Evolutionary conservation across 352 stramenopile genomes (phyloP), one percentile per base, ranked within the genome.

Genomic region (Phytophthora chlamydospora): DNA sequence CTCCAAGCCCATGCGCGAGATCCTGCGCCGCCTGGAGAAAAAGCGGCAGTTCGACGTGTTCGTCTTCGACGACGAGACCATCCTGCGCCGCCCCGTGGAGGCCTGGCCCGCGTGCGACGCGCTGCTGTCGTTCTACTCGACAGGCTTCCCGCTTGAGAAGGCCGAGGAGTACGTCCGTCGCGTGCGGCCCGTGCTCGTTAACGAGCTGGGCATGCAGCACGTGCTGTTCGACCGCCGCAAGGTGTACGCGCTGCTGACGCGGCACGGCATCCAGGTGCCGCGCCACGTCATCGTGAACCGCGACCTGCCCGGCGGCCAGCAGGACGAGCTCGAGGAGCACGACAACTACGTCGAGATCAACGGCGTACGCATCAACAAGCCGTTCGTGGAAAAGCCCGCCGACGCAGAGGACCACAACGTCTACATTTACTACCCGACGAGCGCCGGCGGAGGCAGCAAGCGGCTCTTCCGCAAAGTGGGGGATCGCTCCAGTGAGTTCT

Each of bases 361-460:
- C 68, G 97, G 96, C 29, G 87, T 98, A 32, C 85, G 83, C 42
- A 98, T 99, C 55, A 92, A 99, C 73, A 99, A 99, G 74, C 98
- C 97, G 2, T 99, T 99, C 62, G 98, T 99, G 0, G 98, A 99
- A 76, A 99, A 99, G 77, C 98, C 98, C 0, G 96, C 98, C 1
- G 86, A 99, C 73, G 97, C 97, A 0, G 98, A 99, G 60, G 97
- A 99, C 83, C 98, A 99, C 76, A 99, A 99, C 67, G 97, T 99
- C 60, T 97, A 98, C 71, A 99, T 99, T 67, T 99, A 99, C 75
- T 99, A 99, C 67, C 98, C 97, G 0, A 97, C 91, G 19, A 98
- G 84, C 52, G 97, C 97, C 10, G 98, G 98, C 24, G 98, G 98
- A 19, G 98, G 98, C 24, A 99, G 95, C 68, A 99, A 99, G 71